Percentiles rank a stretch among this genome's conserved stretches.
Conservation (phyloP, 2,329 filamentous ascomycete species). For the Aphanoascus verrucosus region DNA sequence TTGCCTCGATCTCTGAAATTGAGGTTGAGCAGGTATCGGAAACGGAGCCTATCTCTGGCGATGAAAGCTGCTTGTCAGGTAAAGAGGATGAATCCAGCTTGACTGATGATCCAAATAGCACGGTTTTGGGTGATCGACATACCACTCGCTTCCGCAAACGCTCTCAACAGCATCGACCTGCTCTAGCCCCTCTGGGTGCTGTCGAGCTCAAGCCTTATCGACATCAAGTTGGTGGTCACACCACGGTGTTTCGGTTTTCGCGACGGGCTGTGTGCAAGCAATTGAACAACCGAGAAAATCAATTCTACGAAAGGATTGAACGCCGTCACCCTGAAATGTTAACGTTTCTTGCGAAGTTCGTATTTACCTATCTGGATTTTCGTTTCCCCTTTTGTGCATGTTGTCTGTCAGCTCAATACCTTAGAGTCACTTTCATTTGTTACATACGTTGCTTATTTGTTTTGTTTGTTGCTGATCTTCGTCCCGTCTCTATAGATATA, state of each 20-base stretch:
- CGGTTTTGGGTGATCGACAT: conserved; percentile 27
- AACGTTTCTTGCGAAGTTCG: conserved; percentile 72
- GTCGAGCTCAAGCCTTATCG: conserved; percentile 95
- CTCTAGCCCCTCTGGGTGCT: conserved; percentile 59
- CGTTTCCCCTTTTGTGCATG: conserved; percentile 8
- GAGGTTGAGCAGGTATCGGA: conserved; percentile 34
- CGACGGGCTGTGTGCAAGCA: conserved; percentile 94
- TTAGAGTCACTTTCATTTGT: neutral
- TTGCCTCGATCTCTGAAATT: conserved; percentile 30
- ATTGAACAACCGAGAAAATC: conserved; percentile 94
- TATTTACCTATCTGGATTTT: conserved; percentile 30
- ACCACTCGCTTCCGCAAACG: conserved; percentile 22
- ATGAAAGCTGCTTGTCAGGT: conserved; percentile 34
- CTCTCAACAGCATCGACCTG: conserved; percentile 20
- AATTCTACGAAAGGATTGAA: conserved; percentile 97
- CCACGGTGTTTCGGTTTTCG: conserved; percentile 91
- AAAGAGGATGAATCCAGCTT: conserved; percentile 44
- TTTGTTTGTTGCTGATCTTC: conserved; percentile 13
- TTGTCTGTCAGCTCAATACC: neutral
- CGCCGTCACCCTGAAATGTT: conserved; percentile 79
- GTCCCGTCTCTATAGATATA: conserved; percentile 54
- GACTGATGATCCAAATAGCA: conserved; percentile 43
- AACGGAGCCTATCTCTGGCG: conserved; percentile 35
- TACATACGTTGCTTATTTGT: neutral
- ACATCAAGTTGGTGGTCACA: conserved; percentile 95